These are phyloP conservation scores for Scedosporium aurantiacum DNA, from an alignment of 2,329 filamentous ascomycete species.

Conservation along the genomic window DNA sequence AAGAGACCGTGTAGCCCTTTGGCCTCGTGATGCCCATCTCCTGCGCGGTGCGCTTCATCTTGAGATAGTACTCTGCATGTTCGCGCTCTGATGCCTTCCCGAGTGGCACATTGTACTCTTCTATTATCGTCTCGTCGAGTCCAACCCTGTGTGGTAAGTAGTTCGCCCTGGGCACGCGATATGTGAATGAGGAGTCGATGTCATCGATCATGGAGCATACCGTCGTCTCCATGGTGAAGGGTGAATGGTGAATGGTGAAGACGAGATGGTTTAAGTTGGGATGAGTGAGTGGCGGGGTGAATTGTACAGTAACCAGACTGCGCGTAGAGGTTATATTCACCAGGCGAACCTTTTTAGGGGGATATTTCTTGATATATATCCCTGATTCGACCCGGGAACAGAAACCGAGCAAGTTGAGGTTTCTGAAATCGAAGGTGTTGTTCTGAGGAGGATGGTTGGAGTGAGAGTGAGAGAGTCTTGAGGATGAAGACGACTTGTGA, in stretches of 20 bases:
- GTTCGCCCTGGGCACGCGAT: conserved; percentile 46
- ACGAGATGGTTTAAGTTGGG: neutral
- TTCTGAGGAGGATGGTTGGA: too few species aligned
- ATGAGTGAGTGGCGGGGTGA: neutral
- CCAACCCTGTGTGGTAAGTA: conserved; percentile 46
- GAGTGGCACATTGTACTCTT: conserved; percentile 40
- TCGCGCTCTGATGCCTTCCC: conserved; percentile 40
- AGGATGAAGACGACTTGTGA: too few species aligned
- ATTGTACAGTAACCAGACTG: too few species aligned
- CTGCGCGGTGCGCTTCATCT: conserved; percentile 44
- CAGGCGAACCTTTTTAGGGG: too few species aligned
- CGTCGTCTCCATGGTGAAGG: conserved; percentile 7
- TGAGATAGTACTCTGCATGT: conserved; percentile 44
- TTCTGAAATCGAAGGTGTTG: too few species aligned
- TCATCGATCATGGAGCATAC: conserved; percentile 14
- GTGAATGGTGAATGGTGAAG: conserved; percentile 2
- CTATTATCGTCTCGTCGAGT: conserved; percentile 40
- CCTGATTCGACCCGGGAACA: too few species aligned
- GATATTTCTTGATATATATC: too few species aligned
- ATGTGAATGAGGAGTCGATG: conserved; percentile 34
- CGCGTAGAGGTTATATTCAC: too few species aligned
- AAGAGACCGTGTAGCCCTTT: conserved; percentile 83
- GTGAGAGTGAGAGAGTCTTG: too few species aligned
- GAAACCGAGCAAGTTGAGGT: too few species aligned
- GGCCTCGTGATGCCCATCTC: conserved; percentile 65